Evolutionary conservation across 1,284 basidiomycete genomes (phyloP).

Genomic region (Tilletia indica): DNA sequence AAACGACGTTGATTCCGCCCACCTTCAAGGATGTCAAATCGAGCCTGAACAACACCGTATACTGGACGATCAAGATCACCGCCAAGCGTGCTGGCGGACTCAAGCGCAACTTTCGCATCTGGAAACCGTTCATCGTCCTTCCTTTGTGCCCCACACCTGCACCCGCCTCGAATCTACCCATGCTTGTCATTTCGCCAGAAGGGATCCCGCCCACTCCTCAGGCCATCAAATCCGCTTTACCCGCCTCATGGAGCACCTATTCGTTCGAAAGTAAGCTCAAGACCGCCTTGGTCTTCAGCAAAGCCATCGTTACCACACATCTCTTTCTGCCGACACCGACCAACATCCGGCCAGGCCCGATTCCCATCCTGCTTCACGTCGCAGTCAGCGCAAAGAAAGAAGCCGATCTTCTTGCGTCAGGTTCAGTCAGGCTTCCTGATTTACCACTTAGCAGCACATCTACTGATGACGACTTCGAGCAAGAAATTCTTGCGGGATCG

Average conservation of each 20-base stretch:
- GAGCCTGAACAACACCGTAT: not conserved
- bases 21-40: slow-evolving; percentile 14
- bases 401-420: not conserved
- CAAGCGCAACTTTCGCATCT: slow-evolving; percentile 9
- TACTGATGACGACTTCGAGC: too few species aligned
- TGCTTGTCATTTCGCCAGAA: not conserved
- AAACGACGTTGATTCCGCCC: not conserved
- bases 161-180: not conserved
- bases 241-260: not conserved
- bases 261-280: slow-evolving; percentile 4
- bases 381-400: slow-evolving; percentile 8
- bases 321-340: not conserved
- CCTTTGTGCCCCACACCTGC: not conserved
- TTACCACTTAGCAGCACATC: not conserved
- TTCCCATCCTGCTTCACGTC: slow-evolving; percentile 1
- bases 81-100: not conserved
- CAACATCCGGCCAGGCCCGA: not conserved
- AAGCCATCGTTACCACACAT: not conserved
- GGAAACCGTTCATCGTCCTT: slow-evolving; percentile 3
- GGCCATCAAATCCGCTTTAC: not conserved
- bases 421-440: slow-evolving; percentile 4
- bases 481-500: too few species aligned
- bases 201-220: not conserved
- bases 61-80: slow-evolving; percentile 11
- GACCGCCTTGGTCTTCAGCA: slow-evolving; percentile 1